Conservation (phyloP, 306 rosid genomes). For the Chamaecrista fasciculata region DNA sequence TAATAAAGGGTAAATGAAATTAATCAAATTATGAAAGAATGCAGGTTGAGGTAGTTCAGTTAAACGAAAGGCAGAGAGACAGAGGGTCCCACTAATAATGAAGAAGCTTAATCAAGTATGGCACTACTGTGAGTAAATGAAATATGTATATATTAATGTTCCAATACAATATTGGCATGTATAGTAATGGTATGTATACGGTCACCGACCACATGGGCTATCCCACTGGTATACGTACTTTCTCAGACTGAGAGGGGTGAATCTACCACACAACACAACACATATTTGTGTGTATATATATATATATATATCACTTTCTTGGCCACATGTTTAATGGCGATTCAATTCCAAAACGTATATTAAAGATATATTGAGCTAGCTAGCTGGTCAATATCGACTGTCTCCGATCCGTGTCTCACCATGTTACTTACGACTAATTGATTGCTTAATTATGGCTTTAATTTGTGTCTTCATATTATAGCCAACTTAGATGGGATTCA, state of each 20-base stretch:
- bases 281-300: too few relatives aligned
- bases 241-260: not conserved
- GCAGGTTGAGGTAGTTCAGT: not conserved
- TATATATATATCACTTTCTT: too few relatives aligned
- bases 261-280: not conserved
- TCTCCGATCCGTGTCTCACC: too few relatives aligned
- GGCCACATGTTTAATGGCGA: not conserved
- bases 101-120: too few relatives aligned
- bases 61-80: not conserved
- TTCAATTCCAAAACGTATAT: not conserved
- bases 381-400: too few relatives aligned
- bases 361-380: not conserved
- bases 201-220: not conserved
- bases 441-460: too few relatives aligned
- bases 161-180: not conserved
- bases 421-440: too few relatives aligned
- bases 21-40: too few relatives aligned
- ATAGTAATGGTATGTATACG: not conserved
- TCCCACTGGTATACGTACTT: not conserved
- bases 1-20: too few relatives aligned
- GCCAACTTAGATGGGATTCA: not conserved
- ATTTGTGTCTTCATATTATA: not conserved
- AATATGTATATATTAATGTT: too few relatives aligned
- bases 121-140: too few relatives aligned
- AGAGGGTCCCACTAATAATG: constrained; percentile 15